Evolutionary conservation across 2,329 filamentous ascomycete genomes (phyloP), one percentile per base, ranked within the genome.

Genomic region (Trichoderma atrobrunneum): DNA sequence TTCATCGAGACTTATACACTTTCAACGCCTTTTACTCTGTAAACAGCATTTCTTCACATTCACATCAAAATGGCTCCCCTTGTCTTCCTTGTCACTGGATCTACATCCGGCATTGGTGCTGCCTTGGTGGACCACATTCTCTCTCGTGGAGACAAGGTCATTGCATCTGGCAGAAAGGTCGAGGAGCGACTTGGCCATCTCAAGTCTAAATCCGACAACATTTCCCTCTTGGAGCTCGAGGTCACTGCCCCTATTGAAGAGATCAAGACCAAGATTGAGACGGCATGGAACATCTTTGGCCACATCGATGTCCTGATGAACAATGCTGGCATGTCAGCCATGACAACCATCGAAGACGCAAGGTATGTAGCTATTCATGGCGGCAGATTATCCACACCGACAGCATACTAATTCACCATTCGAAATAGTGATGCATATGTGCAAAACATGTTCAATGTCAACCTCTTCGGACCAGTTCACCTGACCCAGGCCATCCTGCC

Each of bases 41-140:
- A 70, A 28, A 32, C 24, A 61, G 1, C 6, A 30, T 10, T 16
- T 18, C 16, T 26, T 30, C 24, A 16, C 6, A 26, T 21, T 12
- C 18, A 43, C 39, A 43, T 24, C 7, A 73, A 67, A 65, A 79
- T 81, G 79, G 56, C 78, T 3, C 76, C 76, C 14, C 76, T 78
- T 11, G 72, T 81, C 7, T 81, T 78, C 78, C 78, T 82, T 30
- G 74, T 81, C 18, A 82, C 80, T 24, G 80, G 79, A 21, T 75
- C 77, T 12, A 79, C 80, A 32, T 78, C 79, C 0, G 80, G 80
- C 6, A 77, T 82, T 65, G 80, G 80, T 0, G 75, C 75, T 3
- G 75, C 76, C 5, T 67, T 79, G 24, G 72, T 79, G 61, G 48
- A 75, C 4, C 71, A 79, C 11, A 74, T 78, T 62, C 64, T 78